Evolutionary conservation across 768 basidiomycete genomes (phyloP), one percentile per base, ranked within the genome.

Genomic region (Lentinula sp.): DNA sequence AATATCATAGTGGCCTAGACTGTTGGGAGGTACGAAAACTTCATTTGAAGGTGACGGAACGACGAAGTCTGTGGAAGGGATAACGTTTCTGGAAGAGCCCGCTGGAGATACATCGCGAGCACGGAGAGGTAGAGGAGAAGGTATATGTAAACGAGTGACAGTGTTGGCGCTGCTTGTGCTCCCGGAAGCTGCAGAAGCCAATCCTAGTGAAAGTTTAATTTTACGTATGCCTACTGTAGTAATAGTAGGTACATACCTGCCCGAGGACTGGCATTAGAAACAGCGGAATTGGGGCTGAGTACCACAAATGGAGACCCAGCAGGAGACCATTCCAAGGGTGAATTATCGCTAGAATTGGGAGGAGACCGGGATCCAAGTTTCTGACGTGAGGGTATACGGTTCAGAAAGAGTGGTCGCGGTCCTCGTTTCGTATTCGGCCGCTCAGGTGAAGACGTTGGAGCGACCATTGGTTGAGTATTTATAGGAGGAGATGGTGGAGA

Each of bases 291-390:
- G 28, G 68, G 66, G 3, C 65, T 69, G 18, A 66, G 60, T 28
- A 69, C 59, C 0, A 69, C 68, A 35, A 61, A 69, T n/a, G 68
- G 68, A 15, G 68, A 66, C 5, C 65, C 65, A 18, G 63, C 56
- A 9, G 61, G 64, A 40, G 64, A 64, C 42, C 57, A 59, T 10
- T 49, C 57, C 9, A 28, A 35, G 54, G 64, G 45, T 5, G 67
- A 66, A 5, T 59, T 57, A 4, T 62, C 57, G n/a, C 65, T 59
- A 23, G 64, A 62, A 35, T 62, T 61, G 42, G 60, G 55, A 23
- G 53, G 31, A 40, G 58, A 50, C 21, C 9, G 31, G n/a, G 21
- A 28, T 15, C 37, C 53, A 55, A 51, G 16, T 52, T 54, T 51
- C 9, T 28, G 60, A 34, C 55, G 28, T 28, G 45, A 54, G 31